Base-by-base conservation (phyloP, 148 eudicot species). In the Rhododendron mucronatum region DNA sequence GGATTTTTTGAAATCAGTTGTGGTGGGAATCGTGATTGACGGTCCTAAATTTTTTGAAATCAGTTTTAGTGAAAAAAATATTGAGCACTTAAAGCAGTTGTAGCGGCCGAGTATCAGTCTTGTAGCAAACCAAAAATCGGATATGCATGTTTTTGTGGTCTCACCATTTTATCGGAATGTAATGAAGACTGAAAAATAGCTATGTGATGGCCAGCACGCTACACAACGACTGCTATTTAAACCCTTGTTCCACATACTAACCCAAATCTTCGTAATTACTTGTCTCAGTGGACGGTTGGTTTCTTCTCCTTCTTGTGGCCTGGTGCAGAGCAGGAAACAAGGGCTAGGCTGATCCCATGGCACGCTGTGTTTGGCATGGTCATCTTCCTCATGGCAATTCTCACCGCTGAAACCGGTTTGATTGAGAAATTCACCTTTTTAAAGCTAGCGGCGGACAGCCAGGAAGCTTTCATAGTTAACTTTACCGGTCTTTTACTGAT, bases 401-500 rank as follows among this genome's bases (percentile, higher is more conserved):
- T 91, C 73, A 84, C 85, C 20, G 91, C 92, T 0, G 71, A 83
- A 47, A 91, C 91, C 11, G 95, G 95, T 78, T 84, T 93, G 86
- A 37, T 86, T 3, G 89, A 92, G 87, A 88, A 86, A 41, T 93
- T 92, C 86, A 83, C 76, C 14, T 86, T 88, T 71, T 59, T 77
- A 48, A 76, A 85, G 37, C 86, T 92, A 2, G 16, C 15, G 11
- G 85, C 18, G 18, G 35, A 84, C 20, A 67, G 69, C 81, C 91
- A 89, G 84, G 92, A 92, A 90, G 92, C 90, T 20, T 85, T 91
- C 3, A 59, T 91, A 3, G 63, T 93, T 2, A 93, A 93, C 86
- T 92, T 93, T 71, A 93, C 90, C 12, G 92, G 94, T 37, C 85
- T 93, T 37, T 85, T 93, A 75, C 75, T 93, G 74, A 84, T 92